Evolutionary conservation across 2,329 filamentous ascomycete genomes (phyloP).

Genomic region (Fusarium brevicatenulatum): DNA sequence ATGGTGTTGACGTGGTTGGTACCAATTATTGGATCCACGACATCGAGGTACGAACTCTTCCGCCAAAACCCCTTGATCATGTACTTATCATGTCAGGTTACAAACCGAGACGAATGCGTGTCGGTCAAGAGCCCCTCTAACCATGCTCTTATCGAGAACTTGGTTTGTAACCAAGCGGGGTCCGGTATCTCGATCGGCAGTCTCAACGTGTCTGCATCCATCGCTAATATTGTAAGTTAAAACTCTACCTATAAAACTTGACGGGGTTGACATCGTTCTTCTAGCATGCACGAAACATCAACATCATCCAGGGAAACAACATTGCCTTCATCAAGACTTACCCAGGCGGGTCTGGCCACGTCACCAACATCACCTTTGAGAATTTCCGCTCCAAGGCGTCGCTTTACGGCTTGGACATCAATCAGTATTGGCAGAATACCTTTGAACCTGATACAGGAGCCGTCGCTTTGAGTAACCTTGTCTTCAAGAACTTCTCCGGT

Average conservation of each 20-base stretch:
- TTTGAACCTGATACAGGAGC: neutral
- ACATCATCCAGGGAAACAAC: neutral
- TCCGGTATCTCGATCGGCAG: neutral
- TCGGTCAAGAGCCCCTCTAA: neutral
- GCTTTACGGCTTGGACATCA: neutral
- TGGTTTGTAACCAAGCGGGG: neutral
- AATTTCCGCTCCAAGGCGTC: neutral
- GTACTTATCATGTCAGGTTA: neutral
- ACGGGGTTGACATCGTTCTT: rapidly evolving
- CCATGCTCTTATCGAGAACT: neutral
- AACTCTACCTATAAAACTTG: rapidly evolving
- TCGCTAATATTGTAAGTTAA: neutral
- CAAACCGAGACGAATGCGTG: neutral
- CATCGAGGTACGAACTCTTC: neutral
- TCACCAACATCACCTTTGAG: neutral
- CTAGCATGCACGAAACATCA: neutral
- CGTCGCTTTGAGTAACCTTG: neutral
- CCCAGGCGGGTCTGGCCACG: neutral
- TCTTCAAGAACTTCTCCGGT: neutral
- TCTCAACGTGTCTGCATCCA: neutral
- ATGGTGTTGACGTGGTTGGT: neutral
- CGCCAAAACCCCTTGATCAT: rapidly evolving
- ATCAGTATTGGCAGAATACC: neutral
- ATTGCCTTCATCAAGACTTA: constrained; percentile 6
- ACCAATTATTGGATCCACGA: neutral